phyloP scores from a whole-genome alignment of 2,329 filamentous ascomycete genomes.

The Bimuria novae-zelandiae region DNA sequence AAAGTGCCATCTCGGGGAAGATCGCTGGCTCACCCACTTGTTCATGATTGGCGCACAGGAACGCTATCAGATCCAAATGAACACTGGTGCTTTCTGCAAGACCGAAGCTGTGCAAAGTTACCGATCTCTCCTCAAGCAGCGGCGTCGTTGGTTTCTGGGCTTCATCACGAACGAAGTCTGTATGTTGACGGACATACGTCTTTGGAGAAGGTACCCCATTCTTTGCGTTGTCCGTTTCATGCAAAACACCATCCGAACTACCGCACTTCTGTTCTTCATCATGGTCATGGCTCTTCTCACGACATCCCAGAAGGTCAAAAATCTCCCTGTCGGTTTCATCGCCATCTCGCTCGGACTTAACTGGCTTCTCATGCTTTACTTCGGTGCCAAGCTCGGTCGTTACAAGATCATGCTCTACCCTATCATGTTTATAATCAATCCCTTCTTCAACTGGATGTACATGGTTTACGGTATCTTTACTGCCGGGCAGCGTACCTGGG shows the following conservation, averaged over 20 bases:
- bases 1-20: conserved; percentile 93
- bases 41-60: conserved; percentile 98
- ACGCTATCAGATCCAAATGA: conserved; percentile 95
- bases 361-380: conserved; percentile 95
- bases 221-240: conserved; percentile 86
- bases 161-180: conserved; percentile 98
- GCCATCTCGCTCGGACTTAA: conserved; percentile 90
- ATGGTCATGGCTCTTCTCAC: conserved; percentile 85
- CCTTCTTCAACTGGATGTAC: conserved; percentile 98
- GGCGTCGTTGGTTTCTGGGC: conserved; percentile 92
- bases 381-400: conserved; percentile 81
- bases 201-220: conserved; percentile 90
- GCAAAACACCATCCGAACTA: conserved; percentile 96
- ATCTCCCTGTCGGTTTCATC: conserved; percentile 91
- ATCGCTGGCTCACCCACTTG: conserved; percentile 94
- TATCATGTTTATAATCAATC: conserved; percentile 92
- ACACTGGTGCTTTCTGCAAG: conserved; percentile 96
- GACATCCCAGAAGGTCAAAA: conserved; percentile 75
- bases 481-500: conserved; percentile 92
- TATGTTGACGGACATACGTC: conserved; percentile 91
- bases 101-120: conserved; percentile 95
- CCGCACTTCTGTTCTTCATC: conserved; percentile 90
- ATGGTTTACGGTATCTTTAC: conserved; percentile 98
- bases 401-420: conserved; percentile 97
- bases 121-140: conserved; percentile 84